Evolutionary conservation across 345 rosid species (phyloP), one percentile per base, ranked within the genome.

Genomic region (Linum trigynum): DNA sequence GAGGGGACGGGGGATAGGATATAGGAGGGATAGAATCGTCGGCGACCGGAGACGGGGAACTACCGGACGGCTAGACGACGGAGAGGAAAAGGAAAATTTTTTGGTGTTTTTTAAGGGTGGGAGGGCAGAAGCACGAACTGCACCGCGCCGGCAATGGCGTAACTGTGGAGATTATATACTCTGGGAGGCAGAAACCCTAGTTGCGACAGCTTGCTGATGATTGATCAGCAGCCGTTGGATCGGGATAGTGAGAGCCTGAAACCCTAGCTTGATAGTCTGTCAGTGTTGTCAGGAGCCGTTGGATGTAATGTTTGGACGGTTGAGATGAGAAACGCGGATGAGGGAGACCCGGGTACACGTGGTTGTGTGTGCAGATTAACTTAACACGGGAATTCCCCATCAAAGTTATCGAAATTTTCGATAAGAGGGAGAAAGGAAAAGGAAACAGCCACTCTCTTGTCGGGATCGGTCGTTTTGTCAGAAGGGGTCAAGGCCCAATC

Each of bases 111-210:
- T 39, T 12, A 4, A 23, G 38, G 59, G 59, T 59, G 75, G 82
- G 81, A 74, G 84, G 85, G 79, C 88, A 79, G 88, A 71, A 48
- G 51, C 51, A 45, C 43, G 14, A 71, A 74, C 84, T 79, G 88
- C 84, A 69, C 84, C 81, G 88, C 88, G 61, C 77, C 75, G 74
- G 40, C 35, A 1, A 6, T 16, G 40, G 0, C 3, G 61, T 57
- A 38, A 51, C 81, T 7, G 77, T 61, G 36, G 1, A 1, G 69
- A 0, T 74, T 84, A 74, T 79, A 79, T 77, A 78, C 66, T 50
- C 7, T 7, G 60, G 60, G 59, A 32, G 5, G 5, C 35, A 12
- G 59, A 17, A 57, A 57, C 60, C 60, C 60, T 57, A 57, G 60
- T 3, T 57, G 1, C 9, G 37, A 7, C 15, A 8, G 7, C 60